Conservation (phyloP, 2,329 filamentous ascomycete species). For the Ciborinia camelliae region DNA sequence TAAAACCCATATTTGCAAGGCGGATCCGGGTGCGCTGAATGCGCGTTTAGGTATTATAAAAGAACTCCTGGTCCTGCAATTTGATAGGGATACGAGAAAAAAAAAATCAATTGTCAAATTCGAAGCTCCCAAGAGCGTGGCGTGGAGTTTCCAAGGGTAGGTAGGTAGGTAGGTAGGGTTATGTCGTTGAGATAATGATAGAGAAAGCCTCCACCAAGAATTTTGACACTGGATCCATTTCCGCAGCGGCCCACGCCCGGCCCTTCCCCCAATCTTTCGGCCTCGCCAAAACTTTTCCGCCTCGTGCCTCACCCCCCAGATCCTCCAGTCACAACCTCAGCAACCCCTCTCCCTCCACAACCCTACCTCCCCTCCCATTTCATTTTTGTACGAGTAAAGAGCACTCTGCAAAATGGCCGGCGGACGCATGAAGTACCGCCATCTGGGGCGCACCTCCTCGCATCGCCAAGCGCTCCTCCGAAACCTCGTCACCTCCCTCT, state of each 20-base stretch:
- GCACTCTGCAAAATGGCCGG: constrained; percentile 68
- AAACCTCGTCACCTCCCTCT: constrained; percentile 92
- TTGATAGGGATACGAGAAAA: neutral
- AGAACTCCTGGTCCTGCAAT: neutral
- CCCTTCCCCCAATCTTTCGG: constrained; percentile 10
- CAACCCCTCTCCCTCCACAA: neutral
- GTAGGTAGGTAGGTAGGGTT: too few species aligned
- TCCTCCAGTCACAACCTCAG: neutral
- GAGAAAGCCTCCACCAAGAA: constrained; percentile 14
- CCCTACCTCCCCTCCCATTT: neutral
- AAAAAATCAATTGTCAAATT: neutral
- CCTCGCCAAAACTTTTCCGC: constrained; percentile 28
- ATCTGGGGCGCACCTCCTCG: constrained; percentile 78
- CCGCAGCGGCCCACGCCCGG: neutral
- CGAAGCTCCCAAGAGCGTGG: constrained; percentile 28
- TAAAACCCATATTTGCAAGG: constrained; percentile 61
- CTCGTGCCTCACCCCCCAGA: neutral
- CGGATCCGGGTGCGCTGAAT: constrained; percentile 21
- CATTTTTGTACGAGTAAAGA: neutral
- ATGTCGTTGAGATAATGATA: constrained; percentile 21
- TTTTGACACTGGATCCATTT: too few species aligned
- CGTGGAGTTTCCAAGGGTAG: constrained; percentile 14
- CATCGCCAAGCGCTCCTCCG: constrained; percentile 90
- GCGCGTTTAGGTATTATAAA: constrained; percentile 18
- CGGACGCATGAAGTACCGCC: constrained; percentile 81